Base-by-base conservation (phyloP, 306 rosid species). In the Leucaena leucocephala region DNA sequence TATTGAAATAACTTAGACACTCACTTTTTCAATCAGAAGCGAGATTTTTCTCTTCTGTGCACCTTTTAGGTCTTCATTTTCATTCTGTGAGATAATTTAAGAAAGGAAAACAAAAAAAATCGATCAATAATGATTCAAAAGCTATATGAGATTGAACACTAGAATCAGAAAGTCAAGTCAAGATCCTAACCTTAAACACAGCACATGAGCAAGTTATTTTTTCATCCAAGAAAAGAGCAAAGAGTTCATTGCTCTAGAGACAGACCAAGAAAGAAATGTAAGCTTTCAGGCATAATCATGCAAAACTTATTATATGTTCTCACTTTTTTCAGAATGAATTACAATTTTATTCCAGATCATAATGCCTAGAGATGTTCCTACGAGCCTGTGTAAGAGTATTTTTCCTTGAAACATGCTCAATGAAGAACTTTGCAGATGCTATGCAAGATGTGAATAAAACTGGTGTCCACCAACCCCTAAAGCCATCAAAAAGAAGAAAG, bases 401-500 rank as follows among this genome's bases (percentile, higher is more conserved):
- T 87, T 90, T 76, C 80, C 98, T 92, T 2, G 89, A 86, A 75
- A 84, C 79, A 81, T 92, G 97, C 40, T 88, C 90, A 59, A 88
- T 86, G 71, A 91, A 91, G 68, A 86, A 91, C 76, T 86, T 95
- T 58, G 98, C 94, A 66, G 94, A 94, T 58, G 91, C 84, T 75
- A 91, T 63, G 79, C 89, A 75, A 61, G 98, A 90, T 40, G 98
- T 95, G 55, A 89, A 81, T 33, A 95, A 79, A 85, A 87, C 44
- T 39, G 98, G 98, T 12, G 97, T 91, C 97, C 98, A 94, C 98
- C 98, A 92, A 71, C 98, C 97, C 79, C 97, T 91, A 50, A 38
- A 83, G 67, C 58, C 50, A 86, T 22, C 62, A 74, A 75, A 70
- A 70, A 39, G 14, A 68, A 68, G 38, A 58, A 68, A 67, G 40